These are phyloP conservation scores for Hamigera avellanea DNA, from an alignment of 495 filamentous ascomycete genomes.

Conservation along the genomic window DNA sequence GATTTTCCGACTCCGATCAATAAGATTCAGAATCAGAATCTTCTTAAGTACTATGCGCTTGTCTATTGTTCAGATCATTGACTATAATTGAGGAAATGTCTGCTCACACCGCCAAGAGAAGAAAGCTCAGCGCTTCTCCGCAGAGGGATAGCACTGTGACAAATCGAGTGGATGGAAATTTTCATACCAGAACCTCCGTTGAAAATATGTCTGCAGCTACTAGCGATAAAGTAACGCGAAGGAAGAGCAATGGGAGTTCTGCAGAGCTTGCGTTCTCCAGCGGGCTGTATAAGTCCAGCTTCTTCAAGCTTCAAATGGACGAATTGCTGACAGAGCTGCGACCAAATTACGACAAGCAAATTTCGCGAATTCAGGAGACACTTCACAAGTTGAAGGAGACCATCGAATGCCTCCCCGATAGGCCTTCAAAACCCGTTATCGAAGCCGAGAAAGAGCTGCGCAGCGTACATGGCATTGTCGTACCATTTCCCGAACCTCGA, in stretches of 20 bases:
- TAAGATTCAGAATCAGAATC: too few relatives aligned
- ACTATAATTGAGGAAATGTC: conserved; percentile 19
- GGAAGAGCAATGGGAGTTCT: conserved; percentile 5
- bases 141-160: background rate
- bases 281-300: conserved; percentile 51
- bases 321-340: conserved; percentile 63
- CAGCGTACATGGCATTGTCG: conserved; percentile 47
- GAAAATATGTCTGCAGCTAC: too few relatives aligned
- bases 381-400: conserved; percentile 59
- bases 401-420: conserved; percentile 59
- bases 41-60: too few relatives aligned
- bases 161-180: too few relatives aligned
- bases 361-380: conserved; percentile 52
- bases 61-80: too few relatives aligned
- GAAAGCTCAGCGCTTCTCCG: conserved; percentile 24
- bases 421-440: conserved; percentile 41
- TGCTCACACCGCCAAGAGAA: conserved; percentile 22
- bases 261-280: conserved; percentile 31
- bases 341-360: conserved; percentile 54
- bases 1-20: too few relatives aligned
- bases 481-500: conserved; percentile 73
- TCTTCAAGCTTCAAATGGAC: conserved; percentile 82
- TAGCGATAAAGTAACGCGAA: background rate
- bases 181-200: too few relatives aligned
- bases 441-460: conserved; percentile 60